phyloP scores from a whole-genome alignment of 352 stramenopile species.

The Phytophthora cajani region DNA sequence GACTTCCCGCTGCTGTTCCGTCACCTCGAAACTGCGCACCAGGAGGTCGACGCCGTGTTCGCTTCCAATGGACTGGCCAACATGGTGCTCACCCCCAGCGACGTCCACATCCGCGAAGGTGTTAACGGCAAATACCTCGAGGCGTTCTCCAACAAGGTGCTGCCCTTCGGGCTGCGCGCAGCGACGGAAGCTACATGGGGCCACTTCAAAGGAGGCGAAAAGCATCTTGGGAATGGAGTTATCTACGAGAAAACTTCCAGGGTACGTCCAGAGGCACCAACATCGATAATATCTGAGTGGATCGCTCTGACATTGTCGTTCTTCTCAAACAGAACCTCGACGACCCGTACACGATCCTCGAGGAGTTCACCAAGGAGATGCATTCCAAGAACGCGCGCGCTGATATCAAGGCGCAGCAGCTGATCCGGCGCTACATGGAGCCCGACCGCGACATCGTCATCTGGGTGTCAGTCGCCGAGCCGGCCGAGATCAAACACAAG shows the following conservation, averaged over 20 bases:
- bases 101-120: slow-evolving; percentile 46
- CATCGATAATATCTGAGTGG: not conserved
- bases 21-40: slow-evolving; percentile 34
- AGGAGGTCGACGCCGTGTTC: slow-evolving; percentile 42
- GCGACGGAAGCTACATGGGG: slow-evolving; percentile 45
- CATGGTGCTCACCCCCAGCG: slow-evolving; percentile 39
- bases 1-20: slow-evolving; percentile 41
- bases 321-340: slow-evolving; percentile 21
- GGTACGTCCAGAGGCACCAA: slow-evolving; percentile 13
- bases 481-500: slow-evolving; percentile 59
- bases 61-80: slow-evolving; percentile 39
- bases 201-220: slow-evolving; percentile 48
- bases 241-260: slow-evolving; percentile 46
- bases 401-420: slow-evolving; percentile 57
- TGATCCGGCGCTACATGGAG: slow-evolving; percentile 62
- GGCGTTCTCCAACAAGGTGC: slow-evolving; percentile 48
- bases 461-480: slow-evolving; percentile 48
- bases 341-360: slow-evolving; percentile 55
- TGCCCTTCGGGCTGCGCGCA: slow-evolving; percentile 49
- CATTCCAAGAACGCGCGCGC: slow-evolving; percentile 50
- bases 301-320: not conserved
- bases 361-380: slow-evolving; percentile 62
- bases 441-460: slow-evolving; percentile 57
- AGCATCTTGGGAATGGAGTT: slow-evolving; percentile 41
- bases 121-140: slow-evolving; percentile 47